phyloP scores from a whole-genome alignment of 2,329 filamentous ascomycete species.

The Cytospora chrysosperma region DNA sequence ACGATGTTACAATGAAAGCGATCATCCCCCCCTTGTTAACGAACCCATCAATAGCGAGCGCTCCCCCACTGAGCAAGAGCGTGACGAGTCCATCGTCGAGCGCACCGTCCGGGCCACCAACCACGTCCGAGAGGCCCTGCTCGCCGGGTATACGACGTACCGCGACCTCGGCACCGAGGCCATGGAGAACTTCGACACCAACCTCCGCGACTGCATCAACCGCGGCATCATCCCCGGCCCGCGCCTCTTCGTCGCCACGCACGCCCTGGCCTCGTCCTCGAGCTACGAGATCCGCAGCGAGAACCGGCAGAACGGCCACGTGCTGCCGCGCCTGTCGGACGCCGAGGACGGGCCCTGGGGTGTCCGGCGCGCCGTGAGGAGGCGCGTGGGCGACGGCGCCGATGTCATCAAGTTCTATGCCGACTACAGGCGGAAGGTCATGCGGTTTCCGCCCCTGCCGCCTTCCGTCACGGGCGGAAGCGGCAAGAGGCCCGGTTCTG shows the following conservation, averaged over 20 bases:
- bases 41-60: conserved; percentile 35
- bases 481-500: neutral
- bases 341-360: conserved; percentile 48
- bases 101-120: conserved; percentile 54
- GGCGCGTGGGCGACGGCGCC: conserved; percentile 47
- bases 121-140: conserved; percentile 50
- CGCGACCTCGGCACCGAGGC: conserved; percentile 56
- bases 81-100: conserved; percentile 58
- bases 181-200: conserved; percentile 48
- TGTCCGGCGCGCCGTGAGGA: conserved; percentile 45
- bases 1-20: too few species aligned
- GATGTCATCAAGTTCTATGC: conserved; percentile 52
- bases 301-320: conserved; percentile 38
- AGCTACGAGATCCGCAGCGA: conserved; percentile 51
- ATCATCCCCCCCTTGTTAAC: neutral
- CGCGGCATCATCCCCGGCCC: conserved; percentile 54
- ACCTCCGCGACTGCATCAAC: conserved; percentile 53
- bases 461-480: conserved; percentile 28
- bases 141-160: conserved; percentile 60
- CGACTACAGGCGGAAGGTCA: conserved; percentile 45
- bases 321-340: conserved; percentile 40
- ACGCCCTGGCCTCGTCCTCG: conserved; percentile 48
- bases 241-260: conserved; percentile 54
- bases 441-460: conserved; percentile 42
- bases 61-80: conserved; percentile 47